Percentiles rank a stretch among this genome's conserved stretches.
Conservation (phyloP, 1,284 basidiomycete species). For the Tylopilus sp. region DNA sequence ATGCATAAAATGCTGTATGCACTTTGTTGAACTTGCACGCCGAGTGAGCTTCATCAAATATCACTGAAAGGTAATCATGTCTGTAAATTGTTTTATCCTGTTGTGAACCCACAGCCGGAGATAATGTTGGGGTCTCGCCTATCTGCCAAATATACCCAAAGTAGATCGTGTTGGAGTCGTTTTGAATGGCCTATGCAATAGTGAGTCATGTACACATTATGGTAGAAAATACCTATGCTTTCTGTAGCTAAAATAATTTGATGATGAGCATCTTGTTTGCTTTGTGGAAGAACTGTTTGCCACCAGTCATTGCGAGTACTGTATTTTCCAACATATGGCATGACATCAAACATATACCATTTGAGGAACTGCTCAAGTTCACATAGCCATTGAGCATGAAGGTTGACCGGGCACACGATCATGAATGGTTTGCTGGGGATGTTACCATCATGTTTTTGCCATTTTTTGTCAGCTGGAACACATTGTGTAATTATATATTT, state of each 20-base stretch:
- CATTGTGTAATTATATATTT: neutral
- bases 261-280: neutral
- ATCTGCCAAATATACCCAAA: neutral
- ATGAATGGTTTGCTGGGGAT: constrained; percentile 7
- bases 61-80: neutral
- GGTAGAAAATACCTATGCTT: neutral
- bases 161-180: neutral
- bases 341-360: neutral
- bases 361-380: constrained; percentile 15
- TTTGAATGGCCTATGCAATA: neutral
- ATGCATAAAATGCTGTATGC: neutral
- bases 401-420: constrained; percentile 11
- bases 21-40: neutral
- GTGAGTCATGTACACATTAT: neutral
- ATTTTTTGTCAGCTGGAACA: neutral
- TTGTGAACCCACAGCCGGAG: neutral
- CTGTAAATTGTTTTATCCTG: neutral
- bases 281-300: neutral
- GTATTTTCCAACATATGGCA: constrained; percentile 4
- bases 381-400: constrained; percentile 11
- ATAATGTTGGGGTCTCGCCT: neutral
- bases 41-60: neutral
- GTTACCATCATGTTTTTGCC: constrained; percentile 5
- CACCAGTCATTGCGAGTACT: neutral
- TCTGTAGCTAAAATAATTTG: constrained; percentile 10